Conservation (phyloP, 352 stramenopile species). For the Aphanomyces cochlioides region DNA sequence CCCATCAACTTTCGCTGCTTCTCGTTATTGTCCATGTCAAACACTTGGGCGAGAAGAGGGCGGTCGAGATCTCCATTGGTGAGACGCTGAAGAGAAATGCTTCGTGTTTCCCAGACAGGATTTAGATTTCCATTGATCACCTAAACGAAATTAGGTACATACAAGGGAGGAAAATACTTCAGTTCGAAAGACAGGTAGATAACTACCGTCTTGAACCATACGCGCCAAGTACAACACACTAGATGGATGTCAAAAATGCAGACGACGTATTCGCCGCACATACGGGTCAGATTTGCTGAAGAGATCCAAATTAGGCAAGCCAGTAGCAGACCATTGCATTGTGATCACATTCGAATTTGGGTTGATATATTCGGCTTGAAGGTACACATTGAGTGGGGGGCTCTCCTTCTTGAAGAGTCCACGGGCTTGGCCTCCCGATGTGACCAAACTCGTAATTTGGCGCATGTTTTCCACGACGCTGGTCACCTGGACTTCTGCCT, state of each 20-base stretch:
- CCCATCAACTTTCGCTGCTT: constrained; percentile 70
- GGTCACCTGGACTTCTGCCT: neutral
- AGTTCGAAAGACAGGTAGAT: constrained; percentile 19
- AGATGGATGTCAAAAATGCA: neutral
- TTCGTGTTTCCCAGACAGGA: constrained; percentile 54
- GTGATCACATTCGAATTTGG: constrained; percentile 9
- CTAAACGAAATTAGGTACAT: constrained; percentile 27
- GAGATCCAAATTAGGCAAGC: constrained; percentile 9
- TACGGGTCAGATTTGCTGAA: constrained; percentile 28
- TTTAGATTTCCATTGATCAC: constrained; percentile 73
- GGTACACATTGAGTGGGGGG: constrained; percentile 2
- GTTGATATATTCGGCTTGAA: constrained; percentile 23
- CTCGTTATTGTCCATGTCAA: constrained; percentile 70
- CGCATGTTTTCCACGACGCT: constrained; percentile 6
- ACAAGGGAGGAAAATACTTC: constrained; percentile 3
- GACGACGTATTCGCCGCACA: neutral
- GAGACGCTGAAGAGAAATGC: constrained; percentile 61
- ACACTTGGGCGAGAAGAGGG: constrained; percentile 68
- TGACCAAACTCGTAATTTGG: neutral
- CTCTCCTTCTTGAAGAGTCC: constrained; percentile 17
- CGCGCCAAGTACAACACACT: constrained; percentile 18
- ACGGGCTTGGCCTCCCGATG: neutral
- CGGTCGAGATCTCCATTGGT: constrained; percentile 74
- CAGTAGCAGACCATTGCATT: constrained; percentile 18
- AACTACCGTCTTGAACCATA: constrained; percentile 26